phyloP scores from a whole-genome alignment of 352 stramenopile genomes.

The Paralagenidium karlingii region DNA sequence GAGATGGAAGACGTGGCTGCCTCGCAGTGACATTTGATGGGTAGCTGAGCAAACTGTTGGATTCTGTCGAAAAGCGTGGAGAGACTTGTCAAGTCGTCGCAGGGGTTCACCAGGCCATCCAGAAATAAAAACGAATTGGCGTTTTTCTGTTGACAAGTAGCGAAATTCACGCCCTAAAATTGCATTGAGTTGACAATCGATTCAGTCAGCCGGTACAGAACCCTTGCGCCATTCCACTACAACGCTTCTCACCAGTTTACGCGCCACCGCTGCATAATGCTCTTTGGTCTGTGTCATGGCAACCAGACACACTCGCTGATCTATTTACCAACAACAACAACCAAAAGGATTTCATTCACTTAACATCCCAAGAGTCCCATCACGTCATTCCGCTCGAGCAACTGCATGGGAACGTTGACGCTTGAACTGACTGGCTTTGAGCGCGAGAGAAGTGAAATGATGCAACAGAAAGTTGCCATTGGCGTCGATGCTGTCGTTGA shows the following conservation, averaged over 20 bases:
- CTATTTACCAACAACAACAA: no score
- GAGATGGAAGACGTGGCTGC: neutral
- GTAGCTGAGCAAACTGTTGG: neutral
- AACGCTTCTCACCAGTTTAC: slow-evolving; percentile 56
- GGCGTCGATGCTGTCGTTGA: slow-evolving; percentile 44
- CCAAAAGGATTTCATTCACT: neutral
- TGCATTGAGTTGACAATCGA: no score
- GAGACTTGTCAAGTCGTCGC: no score
- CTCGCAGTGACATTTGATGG: no score
- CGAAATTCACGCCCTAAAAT: no score
- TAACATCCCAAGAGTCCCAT: neutral
- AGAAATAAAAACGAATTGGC: no score
- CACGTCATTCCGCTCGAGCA: neutral
- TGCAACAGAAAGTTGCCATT: slow-evolving; percentile 48
- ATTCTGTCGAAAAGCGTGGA: no score
- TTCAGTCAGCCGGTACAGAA: no score
- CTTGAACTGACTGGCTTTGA: slow-evolving; percentile 30
- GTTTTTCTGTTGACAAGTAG: no score
- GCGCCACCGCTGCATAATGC: slow-evolving; percentile 44
- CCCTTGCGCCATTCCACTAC: no score
- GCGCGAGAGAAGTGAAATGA: slow-evolving; percentile 51
- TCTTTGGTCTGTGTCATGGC: slow-evolving; percentile 27
- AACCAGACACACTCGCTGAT: slow-evolving; percentile 49
- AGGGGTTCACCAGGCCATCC: no score
- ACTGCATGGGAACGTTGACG: neutral